Conservation (phyloP, 331 rosid genomes). For the Acacia concinna region DNA sequence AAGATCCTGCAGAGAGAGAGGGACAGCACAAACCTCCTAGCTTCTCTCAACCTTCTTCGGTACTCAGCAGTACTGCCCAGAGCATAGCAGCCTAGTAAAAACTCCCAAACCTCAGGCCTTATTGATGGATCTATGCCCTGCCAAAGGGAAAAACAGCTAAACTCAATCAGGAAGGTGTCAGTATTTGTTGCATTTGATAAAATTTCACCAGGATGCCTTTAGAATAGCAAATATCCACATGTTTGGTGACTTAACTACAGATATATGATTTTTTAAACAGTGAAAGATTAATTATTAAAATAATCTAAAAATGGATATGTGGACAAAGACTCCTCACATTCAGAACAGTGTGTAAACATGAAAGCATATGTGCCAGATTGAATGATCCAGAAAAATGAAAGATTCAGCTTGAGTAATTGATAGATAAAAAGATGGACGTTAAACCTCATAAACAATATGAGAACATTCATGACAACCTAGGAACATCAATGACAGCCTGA, state of each 20-base stretch:
- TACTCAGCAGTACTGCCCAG: slow-evolving; percentile 71
- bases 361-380: background rate
- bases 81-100: slow-evolving; percentile 89
- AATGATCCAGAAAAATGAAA: background rate
- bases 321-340: background rate
- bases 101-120: slow-evolving; percentile 93
- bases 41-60: slow-evolving; percentile 69
- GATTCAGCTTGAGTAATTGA: background rate
- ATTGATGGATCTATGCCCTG: slow-evolving; percentile 96
- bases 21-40: slow-evolving; percentile 65
- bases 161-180: slow-evolving; percentile 28
- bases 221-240: background rate
- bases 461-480: background rate
- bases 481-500: background rate
- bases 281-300: slow-evolving; percentile 11
- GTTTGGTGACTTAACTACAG: slow-evolving; percentile 10
- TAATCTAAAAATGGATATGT: slow-evolving; percentile 18
- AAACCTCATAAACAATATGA: background rate
- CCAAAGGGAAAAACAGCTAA: slow-evolving; percentile 30
- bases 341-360: background rate
- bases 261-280: slow-evolving; percentile 20
- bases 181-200: background rate
- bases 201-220: slow-evolving; percentile 9
- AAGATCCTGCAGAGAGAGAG: slow-evolving; percentile 31
- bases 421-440: background rate